Base-by-base conservation (phyloP, 177 flowering plant species). In the Tripterygium wilfordii region DNA sequence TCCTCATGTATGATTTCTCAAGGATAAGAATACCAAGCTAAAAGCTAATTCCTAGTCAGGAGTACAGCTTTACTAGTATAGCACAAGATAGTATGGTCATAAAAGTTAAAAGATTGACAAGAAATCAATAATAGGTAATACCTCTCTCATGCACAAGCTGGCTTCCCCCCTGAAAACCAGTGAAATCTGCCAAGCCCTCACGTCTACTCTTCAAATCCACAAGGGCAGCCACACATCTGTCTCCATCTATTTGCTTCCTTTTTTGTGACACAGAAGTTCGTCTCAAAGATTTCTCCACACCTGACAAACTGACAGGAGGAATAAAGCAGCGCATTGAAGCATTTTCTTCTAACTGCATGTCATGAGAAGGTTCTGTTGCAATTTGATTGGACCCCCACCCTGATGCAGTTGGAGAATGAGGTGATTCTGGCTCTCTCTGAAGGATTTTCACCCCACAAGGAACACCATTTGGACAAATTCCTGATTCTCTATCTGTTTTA, bases 401-500 rank as follows among this genome's bases (percentile, higher is more conserved):
- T 20, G 80, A 76, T 27, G 52, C 76, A 51, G 75, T 55, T 25
- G 80, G 65, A 64, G 78, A 77, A 61, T 65, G 72, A 8, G 68
- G 68, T 45, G 63, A 32, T 20, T 53, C 54, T 16, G 48, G 51
- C 24, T 73, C 66, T 51, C 61, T 52, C 60, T 58, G 76, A 36
- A 20, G 48, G 20, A 69, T 51, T 40, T 71, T 55, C 18, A 64
- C 33, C 26, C 67, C 82, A 67, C 59, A 65, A 27, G 74, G 69
- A 25, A 51, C 30, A 26, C 76, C 88, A 53, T 63, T 72, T 12
- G 39, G 83, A 49, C 80, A 83, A 53, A 82, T 80, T 54, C 87
- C 85, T 40, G 95, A 85, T 73, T 80, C 95, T 47, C 73, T 83
- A 80, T 85, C 95, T 85, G 75, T 49, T 48, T 41, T 25, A 40